phyloP scores from a whole-genome alignment of 1,284 basidiomycete species.

The Phellinidium pouzarii region DNA sequence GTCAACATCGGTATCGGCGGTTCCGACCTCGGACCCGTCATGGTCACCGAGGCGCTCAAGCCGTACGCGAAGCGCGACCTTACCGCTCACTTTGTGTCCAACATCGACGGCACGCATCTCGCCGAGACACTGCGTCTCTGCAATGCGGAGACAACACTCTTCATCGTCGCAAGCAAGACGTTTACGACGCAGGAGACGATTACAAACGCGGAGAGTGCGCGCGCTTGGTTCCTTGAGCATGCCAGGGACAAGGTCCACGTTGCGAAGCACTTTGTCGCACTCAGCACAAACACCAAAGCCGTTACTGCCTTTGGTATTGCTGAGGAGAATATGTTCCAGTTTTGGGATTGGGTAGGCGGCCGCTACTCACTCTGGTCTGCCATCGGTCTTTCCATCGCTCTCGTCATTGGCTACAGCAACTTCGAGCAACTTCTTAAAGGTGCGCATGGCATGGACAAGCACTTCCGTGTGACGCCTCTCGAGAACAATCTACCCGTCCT shows the following conservation, averaged over 20 bases:
- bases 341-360: conserved; percentile 99
- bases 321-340: conserved; percentile 95
- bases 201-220: conserved; percentile 92
- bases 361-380: conserved; percentile 98
- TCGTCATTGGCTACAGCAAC: conserved; percentile 91
- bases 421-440: conserved; percentile 88
- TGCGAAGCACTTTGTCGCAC: conserved; percentile 98
- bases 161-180: conserved; percentile 97
- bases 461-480: conserved; percentile 85
- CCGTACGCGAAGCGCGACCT: conserved; percentile 88
- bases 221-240: conserved; percentile 86
- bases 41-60: conserved; percentile 98
- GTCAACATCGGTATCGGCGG: conserved; percentile 99
- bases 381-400: conserved; percentile 91
- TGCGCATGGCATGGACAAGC: conserved; percentile 96
- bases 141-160: conserved; percentile 91
- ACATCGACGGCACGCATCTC: conserved; percentile 97
- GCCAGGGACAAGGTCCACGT: conserved; percentile 89
- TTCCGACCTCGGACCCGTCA: conserved; percentile 95
- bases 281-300: conserved; percentile 92
- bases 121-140: conserved; percentile 81
- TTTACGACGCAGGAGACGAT: conserved; percentile 99
- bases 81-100: conserved; percentile 87
- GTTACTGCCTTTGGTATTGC: conserved; percentile 95
- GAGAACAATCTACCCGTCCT: conserved; percentile 92